Conservation (phyloP, 1,139 yeast species). For the Scheffersomyces segobiensis region DNA sequence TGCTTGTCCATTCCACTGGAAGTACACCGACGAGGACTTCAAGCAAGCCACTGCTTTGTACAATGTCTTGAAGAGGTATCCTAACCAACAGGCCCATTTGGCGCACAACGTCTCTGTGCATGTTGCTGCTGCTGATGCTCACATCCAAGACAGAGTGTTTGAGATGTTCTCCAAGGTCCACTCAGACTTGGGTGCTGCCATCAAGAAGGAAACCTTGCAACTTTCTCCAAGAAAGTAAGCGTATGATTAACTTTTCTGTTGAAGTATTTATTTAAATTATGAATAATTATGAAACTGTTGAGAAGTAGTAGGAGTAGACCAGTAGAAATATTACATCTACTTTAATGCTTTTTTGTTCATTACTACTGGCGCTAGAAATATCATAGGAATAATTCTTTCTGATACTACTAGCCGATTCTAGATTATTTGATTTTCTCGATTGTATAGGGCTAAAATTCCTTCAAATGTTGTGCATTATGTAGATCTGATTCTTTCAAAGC, state of each 20-base stretch:
- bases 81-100: conserved; percentile 79
- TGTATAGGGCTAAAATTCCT: too few species aligned
- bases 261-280: background rate
- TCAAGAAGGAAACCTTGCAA: conserved; percentile 63
- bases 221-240: conserved; percentile 52
- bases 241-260: background rate
- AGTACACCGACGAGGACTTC: conserved; percentile 68
- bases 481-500: too few species aligned
- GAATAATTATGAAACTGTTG: background rate
- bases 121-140: conserved; percentile 66
- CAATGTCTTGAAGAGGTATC: conserved; percentile 72
- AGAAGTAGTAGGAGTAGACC: background rate
- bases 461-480: too few species aligned
- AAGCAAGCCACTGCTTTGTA: conserved; percentile 67
- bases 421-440: too few species aligned
- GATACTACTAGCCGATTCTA: too few species aligned
- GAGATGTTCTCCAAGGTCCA: conserved; percentile 76
- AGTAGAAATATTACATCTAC: background rate
- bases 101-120: conserved; percentile 85
- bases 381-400: too few species aligned
- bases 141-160: conserved; percentile 77
- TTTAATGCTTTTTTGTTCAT: too few species aligned
- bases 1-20: conserved; percentile 89
- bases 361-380: too few species aligned
- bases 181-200: conserved; percentile 55